phyloP scores from a whole-genome alignment of 2,329 filamentous ascomycete genomes.

The Pyrenophora tritici-repentis region DNA sequence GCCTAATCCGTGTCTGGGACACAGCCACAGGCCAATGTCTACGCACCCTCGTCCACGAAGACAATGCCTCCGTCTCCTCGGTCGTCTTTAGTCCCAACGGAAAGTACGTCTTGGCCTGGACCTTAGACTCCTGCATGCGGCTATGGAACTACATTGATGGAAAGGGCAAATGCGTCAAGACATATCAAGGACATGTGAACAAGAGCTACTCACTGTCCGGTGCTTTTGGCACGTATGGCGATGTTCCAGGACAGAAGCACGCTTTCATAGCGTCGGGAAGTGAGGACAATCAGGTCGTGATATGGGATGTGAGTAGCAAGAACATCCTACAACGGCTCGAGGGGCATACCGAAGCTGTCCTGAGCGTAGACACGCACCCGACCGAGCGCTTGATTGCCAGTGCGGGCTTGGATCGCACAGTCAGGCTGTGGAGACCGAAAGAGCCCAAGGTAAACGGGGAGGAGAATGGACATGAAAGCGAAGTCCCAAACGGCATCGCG shows the following conservation, averaged over 20 bases:
- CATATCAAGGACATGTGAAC: constrained; percentile 92
- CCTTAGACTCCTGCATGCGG: constrained; percentile 84
- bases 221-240: constrained; percentile 73
- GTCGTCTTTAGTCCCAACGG: constrained; percentile 95
- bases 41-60: constrained; percentile 92
- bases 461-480: neutral
- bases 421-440: constrained; percentile 61
- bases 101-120: constrained; percentile 88
- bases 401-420: constrained; percentile 65
- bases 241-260: constrained; percentile 14
- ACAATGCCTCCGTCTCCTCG: constrained; percentile 85
- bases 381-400: constrained; percentile 62
- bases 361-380: constrained; percentile 64
- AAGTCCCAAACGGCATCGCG: neutral
- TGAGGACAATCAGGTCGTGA: constrained; percentile 81
- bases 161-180: constrained; percentile 89
- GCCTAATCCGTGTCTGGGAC: constrained; percentile 82
- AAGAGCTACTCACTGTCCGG: constrained; percentile 82
- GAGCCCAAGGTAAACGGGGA: neutral
- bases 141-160: constrained; percentile 96
- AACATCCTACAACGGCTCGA: constrained; percentile 72
- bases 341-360: constrained; percentile 62
- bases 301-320: constrained; percentile 92
- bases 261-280: constrained; percentile 81
- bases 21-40: constrained; percentile 93